Conservation (phyloP, 768 basidiomycete species). For the Tulasnella sp. region DNA sequence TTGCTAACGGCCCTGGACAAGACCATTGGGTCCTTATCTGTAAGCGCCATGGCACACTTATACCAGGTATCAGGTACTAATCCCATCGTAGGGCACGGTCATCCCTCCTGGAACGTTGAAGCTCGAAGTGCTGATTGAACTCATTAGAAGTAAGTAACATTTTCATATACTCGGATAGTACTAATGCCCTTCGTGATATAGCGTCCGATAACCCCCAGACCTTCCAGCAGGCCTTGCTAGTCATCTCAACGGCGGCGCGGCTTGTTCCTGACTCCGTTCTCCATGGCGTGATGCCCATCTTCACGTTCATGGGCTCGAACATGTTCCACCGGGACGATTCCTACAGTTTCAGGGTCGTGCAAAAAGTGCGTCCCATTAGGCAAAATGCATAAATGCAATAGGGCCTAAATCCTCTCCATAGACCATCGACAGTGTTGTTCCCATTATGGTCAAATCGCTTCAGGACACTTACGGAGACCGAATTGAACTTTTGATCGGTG, state of each 20-base stretch:
- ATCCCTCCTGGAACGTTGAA: conserved; percentile 43
- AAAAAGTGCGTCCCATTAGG: conserved; percentile 46
- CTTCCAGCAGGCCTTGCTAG: conserved; percentile 79
- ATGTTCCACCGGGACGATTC: conserved; percentile 93
- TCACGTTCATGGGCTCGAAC: conserved; percentile 99
- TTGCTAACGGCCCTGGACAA: conserved; percentile 71
- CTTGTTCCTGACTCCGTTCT: conserved; percentile 83
- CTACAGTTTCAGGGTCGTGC: conserved; percentile 89
- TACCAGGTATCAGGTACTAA: background rate
- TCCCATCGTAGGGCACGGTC: background rate
- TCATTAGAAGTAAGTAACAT: conserved; percentile 53
- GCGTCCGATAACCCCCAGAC: conserved; percentile 88
- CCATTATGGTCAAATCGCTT: conserved; percentile 77
- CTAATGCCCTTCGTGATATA: conserved; percentile 23
- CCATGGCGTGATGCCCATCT: conserved; percentile 93
- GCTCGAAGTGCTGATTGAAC: conserved; percentile 74
- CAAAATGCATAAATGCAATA: background rate
- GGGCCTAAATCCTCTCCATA: conserved; percentile 24
- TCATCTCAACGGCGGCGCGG: conserved; percentile 73
- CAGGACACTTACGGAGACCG: conserved; percentile 41
- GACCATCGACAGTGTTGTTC: conserved; percentile 90
- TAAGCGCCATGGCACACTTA: conserved; percentile 25
- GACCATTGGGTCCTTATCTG: conserved; percentile 43
- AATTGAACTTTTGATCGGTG: conserved; percentile 49
- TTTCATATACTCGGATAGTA: background rate